Conservation (phyloP, 306 rosid genomes). For the Luffa aegyptiaca region DNA sequence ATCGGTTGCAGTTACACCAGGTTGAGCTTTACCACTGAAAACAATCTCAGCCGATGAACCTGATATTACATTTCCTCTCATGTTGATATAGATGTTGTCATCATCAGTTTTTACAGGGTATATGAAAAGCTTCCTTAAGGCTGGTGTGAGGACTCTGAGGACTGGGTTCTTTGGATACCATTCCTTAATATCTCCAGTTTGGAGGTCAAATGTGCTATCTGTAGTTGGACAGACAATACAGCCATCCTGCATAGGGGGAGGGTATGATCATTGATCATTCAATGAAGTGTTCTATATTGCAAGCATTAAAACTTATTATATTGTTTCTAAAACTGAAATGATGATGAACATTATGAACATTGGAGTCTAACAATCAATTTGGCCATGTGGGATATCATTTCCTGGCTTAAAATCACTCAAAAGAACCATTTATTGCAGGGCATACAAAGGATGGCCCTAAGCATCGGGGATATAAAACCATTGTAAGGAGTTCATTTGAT, state of each 20-base stretch:
- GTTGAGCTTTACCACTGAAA: constrained; percentile 88
- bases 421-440: neutral
- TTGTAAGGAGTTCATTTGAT: too few species aligned
- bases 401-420: neutral
- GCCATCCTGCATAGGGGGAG: constrained; percentile 49
- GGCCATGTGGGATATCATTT: neutral
- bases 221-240: constrained; percentile 89
- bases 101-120: constrained; percentile 76
- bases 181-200: constrained; percentile 55
- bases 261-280: neutral
- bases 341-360: neutral
- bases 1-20: constrained; percentile 67
- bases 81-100: constrained; percentile 65
- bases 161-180: constrained; percentile 98
- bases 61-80: constrained; percentile 26
- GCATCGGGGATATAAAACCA: neutral
- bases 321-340: neutral
- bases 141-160: constrained; percentile 68
- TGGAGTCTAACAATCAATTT: neutral
- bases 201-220: constrained; percentile 90
- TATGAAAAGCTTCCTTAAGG: constrained; percentile 56
- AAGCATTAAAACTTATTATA: neutral
- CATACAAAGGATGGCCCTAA: neutral
- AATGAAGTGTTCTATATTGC: neutral
- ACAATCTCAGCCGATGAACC: constrained; percentile 74